Conservation (phyloP, 495 filamentous ascomycete genomes). For the Podospora conica region DNA sequence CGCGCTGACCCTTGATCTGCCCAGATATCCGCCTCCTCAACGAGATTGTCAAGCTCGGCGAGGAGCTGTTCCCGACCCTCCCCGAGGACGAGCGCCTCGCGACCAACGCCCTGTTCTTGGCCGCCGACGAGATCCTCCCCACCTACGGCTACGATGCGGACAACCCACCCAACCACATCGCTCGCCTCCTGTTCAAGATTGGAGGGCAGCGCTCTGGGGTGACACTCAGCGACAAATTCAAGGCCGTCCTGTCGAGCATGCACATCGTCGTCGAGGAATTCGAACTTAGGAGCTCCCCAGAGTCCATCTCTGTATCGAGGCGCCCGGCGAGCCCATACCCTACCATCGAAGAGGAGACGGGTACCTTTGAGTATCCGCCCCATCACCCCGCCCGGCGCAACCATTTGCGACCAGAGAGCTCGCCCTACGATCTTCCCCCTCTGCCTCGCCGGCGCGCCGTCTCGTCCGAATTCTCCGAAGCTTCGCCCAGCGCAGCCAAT, state of each 20-base stretch:
- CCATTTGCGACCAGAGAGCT: not conserved
- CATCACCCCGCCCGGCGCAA: conserved; percentile 1
- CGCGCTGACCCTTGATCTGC: conserved; percentile 14
- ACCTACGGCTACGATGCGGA: conserved; percentile 62
- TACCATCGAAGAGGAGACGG: conserved; percentile 13
- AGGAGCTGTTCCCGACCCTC: conserved; percentile 48
- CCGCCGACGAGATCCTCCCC: conserved; percentile 67
- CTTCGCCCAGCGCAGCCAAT: not conserved
- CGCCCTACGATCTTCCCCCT: conserved; percentile 9
- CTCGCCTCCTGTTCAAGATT: conserved; percentile 76
- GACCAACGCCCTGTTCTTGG: conserved; percentile 71
- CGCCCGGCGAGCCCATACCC: conserved; percentile 1
- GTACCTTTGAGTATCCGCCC: not conserved
- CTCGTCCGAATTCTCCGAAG: conserved; percentile 13
- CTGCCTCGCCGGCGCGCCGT: conserved; percentile 8
- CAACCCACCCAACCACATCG: conserved; percentile 61
- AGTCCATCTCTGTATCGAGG: conserved; percentile 10
- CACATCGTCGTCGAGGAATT: conserved; percentile 27
- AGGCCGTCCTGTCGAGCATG: conserved; percentile 28
- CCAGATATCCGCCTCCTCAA: conserved; percentile 74
- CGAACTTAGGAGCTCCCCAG: not conserved
- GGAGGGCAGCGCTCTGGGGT: conserved; percentile 47
- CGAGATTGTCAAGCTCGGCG: conserved; percentile 66
- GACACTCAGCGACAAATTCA: conserved; percentile 31
- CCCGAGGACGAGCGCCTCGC: conserved; percentile 58